Evolutionary conservation across 441 rosid species (phyloP), one percentile per base, ranked within the genome.

Genomic region (Breynia disticha): DNA sequence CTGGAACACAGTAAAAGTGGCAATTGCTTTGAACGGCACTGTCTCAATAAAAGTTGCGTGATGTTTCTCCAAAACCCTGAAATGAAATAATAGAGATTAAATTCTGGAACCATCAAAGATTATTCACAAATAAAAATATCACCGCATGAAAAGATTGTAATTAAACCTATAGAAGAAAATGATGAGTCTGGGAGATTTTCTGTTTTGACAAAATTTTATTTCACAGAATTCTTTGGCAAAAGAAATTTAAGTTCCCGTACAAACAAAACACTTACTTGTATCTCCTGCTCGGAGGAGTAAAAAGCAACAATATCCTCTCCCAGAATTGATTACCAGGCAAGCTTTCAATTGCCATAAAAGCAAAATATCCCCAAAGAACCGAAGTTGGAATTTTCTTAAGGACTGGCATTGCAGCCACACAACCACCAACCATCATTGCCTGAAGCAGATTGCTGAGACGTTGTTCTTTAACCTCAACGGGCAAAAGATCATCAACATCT

Each of bases 311-410:
- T 64, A 81, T 79, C 74, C 93, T 77, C 77, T 84, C 93, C 93
- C 93, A 84, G 46, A 79, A 81, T 59, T 84, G 93, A 61, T 84
- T 84, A 50, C 93, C 93, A 3, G 93, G 93, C 75, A 84, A 73
- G 72, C 82, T 84, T 54, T 84, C 93, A 55, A 78, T 81, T 50
- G 93, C 93, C 93, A 84, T 84, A 64, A 77, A 84, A 51, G 93
- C 93, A 73, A 84, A 84, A 71, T 84, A 84, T 32, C 93, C 93
- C 93, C 93, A 84, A 38, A 84, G 85, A 54, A 84, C 91, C 22
- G 91, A 81, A 52, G 87, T 70, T 16, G 91, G 91, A 66, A 84
- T 84, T 75, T 72, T 81, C 69, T 84, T 81, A 54, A 84, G 67
- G 18, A 84, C 39, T 46, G 93, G 93, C 93, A 84, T 81, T 16